Conservation (phyloP, 257 asterid species). For the Solanum microdontum region DNA sequence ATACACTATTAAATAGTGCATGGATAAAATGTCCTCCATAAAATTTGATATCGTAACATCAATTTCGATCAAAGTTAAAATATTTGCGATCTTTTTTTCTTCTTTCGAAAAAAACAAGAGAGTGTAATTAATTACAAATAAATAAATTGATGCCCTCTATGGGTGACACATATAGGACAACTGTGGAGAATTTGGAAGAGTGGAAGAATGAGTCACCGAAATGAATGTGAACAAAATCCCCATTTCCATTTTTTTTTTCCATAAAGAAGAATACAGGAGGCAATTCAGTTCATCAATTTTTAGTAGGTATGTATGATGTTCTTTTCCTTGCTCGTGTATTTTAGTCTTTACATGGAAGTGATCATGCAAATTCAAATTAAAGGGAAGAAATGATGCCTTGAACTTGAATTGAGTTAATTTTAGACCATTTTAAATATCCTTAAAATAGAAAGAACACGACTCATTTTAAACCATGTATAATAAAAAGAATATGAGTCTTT, state of each 20-base stretch:
- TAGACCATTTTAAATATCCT: background rate
- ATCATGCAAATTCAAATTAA: background rate
- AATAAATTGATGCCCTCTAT: background rate
- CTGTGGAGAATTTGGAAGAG: background rate
- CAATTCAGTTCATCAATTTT: background rate
- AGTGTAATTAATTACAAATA: no score
- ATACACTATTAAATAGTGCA: no score
- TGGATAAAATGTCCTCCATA: no score
- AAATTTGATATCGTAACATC: no score
- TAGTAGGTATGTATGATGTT: background rate
- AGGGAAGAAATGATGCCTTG: background rate
- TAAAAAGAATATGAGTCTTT: background rate
- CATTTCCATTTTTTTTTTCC: background rate
- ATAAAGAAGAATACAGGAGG: background rate
- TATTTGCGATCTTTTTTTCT: no score
- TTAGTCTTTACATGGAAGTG: background rate
- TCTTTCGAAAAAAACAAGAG: no score
- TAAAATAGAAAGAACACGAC: background rate
- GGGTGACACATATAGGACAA: background rate
- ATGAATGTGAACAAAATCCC: background rate
- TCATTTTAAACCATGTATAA: background rate
- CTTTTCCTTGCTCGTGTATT: background rate
- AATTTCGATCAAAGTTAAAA: no score
- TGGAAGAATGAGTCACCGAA: background rate
- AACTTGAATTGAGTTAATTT: background rate